Evolutionary conservation across 1,139 yeast genomes (phyloP), one percentile per base, ranked within the genome.

Genomic region (Diutina pseudorugosa): DNA sequence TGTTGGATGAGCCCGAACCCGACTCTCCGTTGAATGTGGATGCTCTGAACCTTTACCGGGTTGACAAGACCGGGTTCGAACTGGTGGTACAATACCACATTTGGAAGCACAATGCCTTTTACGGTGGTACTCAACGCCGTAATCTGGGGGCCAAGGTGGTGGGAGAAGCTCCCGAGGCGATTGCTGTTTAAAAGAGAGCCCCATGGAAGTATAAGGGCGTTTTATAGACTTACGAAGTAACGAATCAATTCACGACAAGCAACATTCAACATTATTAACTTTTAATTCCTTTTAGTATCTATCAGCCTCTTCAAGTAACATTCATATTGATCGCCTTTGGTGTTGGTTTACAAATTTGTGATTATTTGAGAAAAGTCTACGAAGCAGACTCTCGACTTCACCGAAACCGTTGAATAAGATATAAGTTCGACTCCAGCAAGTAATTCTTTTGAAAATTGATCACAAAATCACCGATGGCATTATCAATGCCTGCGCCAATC

Each of bases 1-100:
- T 90, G 57, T 67, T 90, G 21, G 80, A 77, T 53, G 82, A 82
- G 53, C 96, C 96, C 0, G 96, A 85, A 62, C 93, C 95, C 0
- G 85, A 85, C 59, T 82, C 91, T 42, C 97, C 97, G 0, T 69
- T 90, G 51, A 88, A 90, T 62, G 76, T 90, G 27, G 97, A 90
- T 63, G 79, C 88, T 64, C 94, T 96, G n/a, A 87, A 85, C 60
- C 65, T 90, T 51, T 75, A 76, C 55, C 75, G 91, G 55, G 64
- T 71, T 51, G 83, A 80, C 40, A 65, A 64, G 51, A 55, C 60
- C 9, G 79, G 95, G 0, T 85, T 84, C 60, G 75, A 79, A 54
- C 82, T 82, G 43, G 66, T 87, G 59, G 79, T 85, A 3, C 77
- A 76, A 51, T 87, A 82, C 64, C 82, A 79, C 58, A 76, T 84